Base-by-base conservation (phyloP, 495 filamentous ascomycete genomes). In the Neurospora sp. region DNA sequence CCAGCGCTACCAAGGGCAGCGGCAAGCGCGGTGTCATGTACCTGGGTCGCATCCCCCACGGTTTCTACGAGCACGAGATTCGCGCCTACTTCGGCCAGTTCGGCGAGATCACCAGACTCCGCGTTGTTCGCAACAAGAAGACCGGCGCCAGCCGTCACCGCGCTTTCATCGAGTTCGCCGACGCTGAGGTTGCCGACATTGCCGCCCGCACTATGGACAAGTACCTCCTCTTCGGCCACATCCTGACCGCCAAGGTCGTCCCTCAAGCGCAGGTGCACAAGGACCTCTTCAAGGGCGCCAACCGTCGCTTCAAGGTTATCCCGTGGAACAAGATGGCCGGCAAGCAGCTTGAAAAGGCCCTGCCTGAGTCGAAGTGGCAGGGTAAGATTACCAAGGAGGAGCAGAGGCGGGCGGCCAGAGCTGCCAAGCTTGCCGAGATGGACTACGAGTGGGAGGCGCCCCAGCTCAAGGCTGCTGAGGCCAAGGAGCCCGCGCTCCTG, bases 31-130 rank as follows among this genome's bases (percentile, higher is more conserved):
- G 94, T 37, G 90, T 95, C 46, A 86, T 98, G 77, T 98, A 97
- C 82, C 84, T 99, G 77, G 94, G 92, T 44, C 92, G 92, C 70
- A 92, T 97, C 70, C 95, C 95, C 27, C 95, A 89, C 75, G 96
- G 96, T 82, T 98, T 99, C 88, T 98, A 94, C 86, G 96, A 98
- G 83, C 89, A 93, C 79, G 91, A 98, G 83, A 97, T 99, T 92
- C 89, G 89, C 70, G 86, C 88, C 66, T 99, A 98, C 86, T 98
- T 98, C 79, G 87, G 89, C n/a, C 96, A 98, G 82, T 99, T 99
- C 79, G 96, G 96, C 79, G 85, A 88, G 3, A 93, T 99, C 76
- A 89, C 85, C 70, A 89, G 88, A 70, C 88, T 99, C 39, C 90
- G 95, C 75, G 89, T 99, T 42, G 96, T 94, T 5, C 92, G 96